phyloP scores from a whole-genome alignment of 345 rosid genomes.

The Eutrema japonicum region DNA sequence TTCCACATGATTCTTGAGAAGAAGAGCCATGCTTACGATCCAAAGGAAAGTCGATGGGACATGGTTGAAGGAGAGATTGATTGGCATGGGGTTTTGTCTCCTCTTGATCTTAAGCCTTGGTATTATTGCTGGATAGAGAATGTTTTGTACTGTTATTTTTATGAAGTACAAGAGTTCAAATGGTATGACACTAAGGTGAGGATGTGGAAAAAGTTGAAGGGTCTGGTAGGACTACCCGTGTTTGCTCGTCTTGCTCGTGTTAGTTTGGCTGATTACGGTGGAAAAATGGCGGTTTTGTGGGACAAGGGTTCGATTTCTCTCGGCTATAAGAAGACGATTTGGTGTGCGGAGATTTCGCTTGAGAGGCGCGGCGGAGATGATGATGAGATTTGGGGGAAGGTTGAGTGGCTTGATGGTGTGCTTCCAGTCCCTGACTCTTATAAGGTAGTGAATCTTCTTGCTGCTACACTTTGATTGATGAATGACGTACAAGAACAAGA shows the following conservation, averaged over 20 bases:
- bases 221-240: slow-evolving; percentile 55
- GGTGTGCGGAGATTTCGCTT: slow-evolving; percentile 64
- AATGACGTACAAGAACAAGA: not conserved
- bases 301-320: slow-evolving; percentile 40
- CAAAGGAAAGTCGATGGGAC: slow-evolving; percentile 53
- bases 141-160: slow-evolving; percentile 64
- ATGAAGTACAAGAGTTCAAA: slow-evolving; percentile 53
- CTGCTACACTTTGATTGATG: slow-evolving; percentile 35
- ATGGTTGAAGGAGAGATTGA: slow-evolving; percentile 55
- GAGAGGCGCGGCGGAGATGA: slow-evolving; percentile 42
- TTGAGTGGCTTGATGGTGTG: slow-evolving; percentile 58
- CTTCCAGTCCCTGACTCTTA: slow-evolving; percentile 50
- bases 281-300: slow-evolving; percentile 73
- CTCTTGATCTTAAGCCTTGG: too few relatives aligned
- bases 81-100: slow-evolving; percentile 49
- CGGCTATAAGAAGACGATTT: slow-evolving; percentile 46
- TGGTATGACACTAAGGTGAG: slow-evolving; percentile 54
- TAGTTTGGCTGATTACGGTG: slow-evolving; percentile 42
- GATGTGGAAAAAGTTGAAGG: slow-evolving; percentile 55
- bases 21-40: slow-evolving; percentile 55
- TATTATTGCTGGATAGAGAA: slow-evolving; percentile 58
- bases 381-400: slow-evolving; percentile 58
- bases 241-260: slow-evolving; percentile 59
- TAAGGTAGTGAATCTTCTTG: slow-evolving; percentile 54
- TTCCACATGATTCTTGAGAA: slow-evolving; percentile 31